These are phyloP conservation scores for Maudiozyma turicensis DNA, from an alignment of 805 yeast species.

Conservation along the genomic window DNA sequence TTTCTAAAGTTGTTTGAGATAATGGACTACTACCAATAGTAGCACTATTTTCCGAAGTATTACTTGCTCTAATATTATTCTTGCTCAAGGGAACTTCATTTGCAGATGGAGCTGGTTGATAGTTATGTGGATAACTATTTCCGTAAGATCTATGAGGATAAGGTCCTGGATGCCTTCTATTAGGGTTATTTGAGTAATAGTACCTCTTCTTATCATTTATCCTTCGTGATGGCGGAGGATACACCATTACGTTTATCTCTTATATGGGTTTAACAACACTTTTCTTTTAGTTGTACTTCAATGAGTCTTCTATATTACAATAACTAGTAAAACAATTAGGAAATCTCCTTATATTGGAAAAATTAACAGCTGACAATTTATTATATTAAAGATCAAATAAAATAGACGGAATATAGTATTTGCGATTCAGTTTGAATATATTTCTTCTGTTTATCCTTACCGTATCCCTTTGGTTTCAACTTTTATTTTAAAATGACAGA, in stretches of 20 bases:
- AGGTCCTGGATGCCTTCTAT: conserved; percentile 15
- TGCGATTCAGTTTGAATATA: too few species aligned
- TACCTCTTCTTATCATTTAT: conserved; percentile 24
- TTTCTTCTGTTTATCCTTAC: too few species aligned
- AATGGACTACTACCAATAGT: not conserved
- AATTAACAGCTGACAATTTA: too few species aligned
- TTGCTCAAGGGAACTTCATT: not conserved
- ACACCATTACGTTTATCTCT: conserved; percentile 6
- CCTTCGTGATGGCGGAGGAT: conserved; percentile 12
- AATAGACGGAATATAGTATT: too few species aligned
- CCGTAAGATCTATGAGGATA: conserved; percentile 10
- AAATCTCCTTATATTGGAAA: too few species aligned
- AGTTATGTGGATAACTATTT: not conserved
- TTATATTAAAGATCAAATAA: too few species aligned
- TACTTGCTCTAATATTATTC: not conserved
- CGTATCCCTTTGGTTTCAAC: too few species aligned
- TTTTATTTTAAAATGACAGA: too few species aligned
- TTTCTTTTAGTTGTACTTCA: not conserved
- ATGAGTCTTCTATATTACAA: too few species aligned
- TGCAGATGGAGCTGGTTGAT: not conserved
- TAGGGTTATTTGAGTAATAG: conserved; percentile 22
- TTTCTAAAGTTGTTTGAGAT: not conserved
- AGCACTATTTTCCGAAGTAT: not conserved
- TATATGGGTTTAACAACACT: too few species aligned
- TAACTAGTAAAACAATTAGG: too few species aligned